Percentiles rank a stretch among this genome's conserved stretches.
Conservation (phyloP, 192 early-diverging fungal genomes). For the Entomortierella parvispora region DNA sequence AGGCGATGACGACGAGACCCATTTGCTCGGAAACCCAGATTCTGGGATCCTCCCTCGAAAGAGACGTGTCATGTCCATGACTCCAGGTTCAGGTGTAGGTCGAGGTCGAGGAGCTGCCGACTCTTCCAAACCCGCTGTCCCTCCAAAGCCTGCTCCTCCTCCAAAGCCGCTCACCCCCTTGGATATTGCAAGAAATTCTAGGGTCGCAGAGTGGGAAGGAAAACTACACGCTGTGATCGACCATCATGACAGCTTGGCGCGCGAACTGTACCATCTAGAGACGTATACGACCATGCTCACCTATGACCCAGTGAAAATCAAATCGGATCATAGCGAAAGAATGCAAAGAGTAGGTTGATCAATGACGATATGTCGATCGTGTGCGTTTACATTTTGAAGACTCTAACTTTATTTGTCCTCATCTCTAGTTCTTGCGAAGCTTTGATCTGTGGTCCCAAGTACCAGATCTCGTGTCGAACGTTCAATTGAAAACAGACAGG, state of each 20-base stretch:
- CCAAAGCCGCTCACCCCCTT: conserved; percentile 55
- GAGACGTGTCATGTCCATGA: conserved; percentile 16
- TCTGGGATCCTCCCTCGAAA: conserved; percentile 30
- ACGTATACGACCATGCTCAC: conserved; percentile 57
- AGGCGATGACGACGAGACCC: conserved; percentile 13
- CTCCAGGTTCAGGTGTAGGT: not conserved
- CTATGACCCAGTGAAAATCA: conserved; percentile 62
- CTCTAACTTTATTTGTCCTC: not conserved
- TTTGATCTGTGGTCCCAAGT: conserved; percentile 61
- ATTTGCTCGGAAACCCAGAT: not conserved
- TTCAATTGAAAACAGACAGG: conserved; percentile 47
- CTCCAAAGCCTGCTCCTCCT: not conserved
- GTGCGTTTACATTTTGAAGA: too few species aligned
- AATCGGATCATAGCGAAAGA: conserved; percentile 63
- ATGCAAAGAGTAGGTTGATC: conserved; percentile 57
- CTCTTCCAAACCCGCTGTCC: not conserved
- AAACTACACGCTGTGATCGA: conserved; percentile 60
- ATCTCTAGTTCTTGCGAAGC: conserved; percentile 31
- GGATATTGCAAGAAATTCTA: conserved; percentile 48
- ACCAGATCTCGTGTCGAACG: conserved; percentile 56
- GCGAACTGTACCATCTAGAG: conserved; percentile 70
- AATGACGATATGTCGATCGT: not conserved
- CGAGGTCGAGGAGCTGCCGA: not conserved
- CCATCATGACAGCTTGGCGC: conserved; percentile 61
- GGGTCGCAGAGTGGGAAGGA: conserved; percentile 48